Percentiles rank a stretch among this genome's conserved stretches.
Evolutionary conservation across 169 alveolate genomes (phyloP).

Genomic region (Eimeria necatrix): DNA sequence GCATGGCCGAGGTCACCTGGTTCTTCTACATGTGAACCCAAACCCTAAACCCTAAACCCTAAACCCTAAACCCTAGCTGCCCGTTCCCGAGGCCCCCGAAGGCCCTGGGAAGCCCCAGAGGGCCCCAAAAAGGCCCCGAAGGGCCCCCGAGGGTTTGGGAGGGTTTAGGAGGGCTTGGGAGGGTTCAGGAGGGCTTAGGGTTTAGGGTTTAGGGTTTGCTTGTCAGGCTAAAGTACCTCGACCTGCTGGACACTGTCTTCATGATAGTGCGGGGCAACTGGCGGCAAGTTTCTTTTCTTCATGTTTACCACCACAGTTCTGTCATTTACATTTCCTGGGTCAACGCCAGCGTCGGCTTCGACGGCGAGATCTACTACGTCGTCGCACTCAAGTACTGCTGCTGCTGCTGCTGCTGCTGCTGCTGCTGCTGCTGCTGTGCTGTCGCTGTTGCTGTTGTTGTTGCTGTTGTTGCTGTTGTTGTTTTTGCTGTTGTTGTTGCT

Average conservation of each 20-base stretch:
- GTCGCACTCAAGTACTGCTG: slow-evolving; percentile 82
- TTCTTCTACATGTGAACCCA: slow-evolving; percentile 39
- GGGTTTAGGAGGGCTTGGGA: not conserved
- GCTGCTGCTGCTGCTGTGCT: not conserved
- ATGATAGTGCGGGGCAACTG: slow-evolving; percentile 83
- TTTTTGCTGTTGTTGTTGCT: not conserved
- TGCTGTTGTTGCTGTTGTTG: not conserved
- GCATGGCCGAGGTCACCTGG: slow-evolving; percentile 65
- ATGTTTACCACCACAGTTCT: slow-evolving; percentile 85
- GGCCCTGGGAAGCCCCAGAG: too few species aligned
- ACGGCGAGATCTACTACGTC: slow-evolving; percentile 86
- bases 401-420: not conserved
- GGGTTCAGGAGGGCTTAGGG: too few species aligned
- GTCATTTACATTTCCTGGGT: slow-evolving; percentile 85
- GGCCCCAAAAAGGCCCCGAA: too few species aligned
- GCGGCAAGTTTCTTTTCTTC: slow-evolving; percentile 86
- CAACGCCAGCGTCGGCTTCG: slow-evolving; percentile 86
- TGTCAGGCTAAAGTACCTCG: slow-evolving; percentile 81
- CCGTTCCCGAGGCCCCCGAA: too few species aligned
- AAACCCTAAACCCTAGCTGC: too few species aligned
- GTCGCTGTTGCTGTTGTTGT: not conserved
- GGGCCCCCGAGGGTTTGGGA: not conserved
- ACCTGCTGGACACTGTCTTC: slow-evolving; percentile 83
- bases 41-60: too few species aligned
- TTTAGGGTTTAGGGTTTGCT: not conserved